Evolutionary conservation across 2,329 filamentous ascomycete species (phyloP).

Genomic region (Calonectria naviculata): DNA sequence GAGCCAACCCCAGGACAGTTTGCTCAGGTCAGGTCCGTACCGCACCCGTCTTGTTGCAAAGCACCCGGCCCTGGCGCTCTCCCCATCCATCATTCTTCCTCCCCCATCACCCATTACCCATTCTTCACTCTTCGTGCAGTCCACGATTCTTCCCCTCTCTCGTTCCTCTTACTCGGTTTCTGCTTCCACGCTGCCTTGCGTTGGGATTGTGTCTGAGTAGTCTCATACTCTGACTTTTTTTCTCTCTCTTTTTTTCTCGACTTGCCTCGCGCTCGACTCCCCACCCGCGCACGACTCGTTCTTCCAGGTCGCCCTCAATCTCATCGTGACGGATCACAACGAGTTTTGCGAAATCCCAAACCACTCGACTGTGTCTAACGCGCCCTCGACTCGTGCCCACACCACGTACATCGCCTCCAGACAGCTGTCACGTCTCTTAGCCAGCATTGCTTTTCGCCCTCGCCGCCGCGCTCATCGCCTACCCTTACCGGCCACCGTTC

Average conservation of each 20-base stretch:
- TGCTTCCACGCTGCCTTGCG: conserved; percentile 28
- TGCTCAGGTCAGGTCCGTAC: conserved; percentile 41
- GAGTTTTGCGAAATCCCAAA: conserved; percentile 46
- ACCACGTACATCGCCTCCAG: conserved; percentile 26
- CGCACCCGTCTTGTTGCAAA: conserved; percentile 43
- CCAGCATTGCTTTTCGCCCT: conserved; percentile 21
- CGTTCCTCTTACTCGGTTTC: conserved; percentile 28
- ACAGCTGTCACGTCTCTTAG: conserved; percentile 15
- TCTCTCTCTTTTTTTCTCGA: conserved; percentile 11
- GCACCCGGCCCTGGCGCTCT: conserved; percentile 50
- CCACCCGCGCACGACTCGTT: conserved; percentile 39
- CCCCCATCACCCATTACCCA: conserved; percentile 45
- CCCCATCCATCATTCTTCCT: conserved; percentile 47
- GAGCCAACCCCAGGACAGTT: conserved; percentile 38
- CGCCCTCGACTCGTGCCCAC: conserved; percentile 33
- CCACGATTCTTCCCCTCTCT: conserved; percentile 44
- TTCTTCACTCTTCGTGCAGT: conserved; percentile 47
- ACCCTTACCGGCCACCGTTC: conserved; percentile 32
- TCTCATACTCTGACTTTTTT: conserved; percentile 31
- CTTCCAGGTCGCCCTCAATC: conserved; percentile 38
- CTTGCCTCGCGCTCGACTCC: conserved; percentile 26
- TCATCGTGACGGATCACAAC: conserved; percentile 43
- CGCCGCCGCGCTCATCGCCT: conserved; percentile 30
- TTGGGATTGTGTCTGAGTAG: conserved; percentile 41
- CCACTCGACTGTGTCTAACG: conserved; percentile 37